A percentile compares a stretch with the other conserved stretches of the same genome.
These are phyloP conservation scores for Earliella scabrosa DNA, from an alignment of 1,284 basidiomycete species.

Conservation along the genomic window DNA sequence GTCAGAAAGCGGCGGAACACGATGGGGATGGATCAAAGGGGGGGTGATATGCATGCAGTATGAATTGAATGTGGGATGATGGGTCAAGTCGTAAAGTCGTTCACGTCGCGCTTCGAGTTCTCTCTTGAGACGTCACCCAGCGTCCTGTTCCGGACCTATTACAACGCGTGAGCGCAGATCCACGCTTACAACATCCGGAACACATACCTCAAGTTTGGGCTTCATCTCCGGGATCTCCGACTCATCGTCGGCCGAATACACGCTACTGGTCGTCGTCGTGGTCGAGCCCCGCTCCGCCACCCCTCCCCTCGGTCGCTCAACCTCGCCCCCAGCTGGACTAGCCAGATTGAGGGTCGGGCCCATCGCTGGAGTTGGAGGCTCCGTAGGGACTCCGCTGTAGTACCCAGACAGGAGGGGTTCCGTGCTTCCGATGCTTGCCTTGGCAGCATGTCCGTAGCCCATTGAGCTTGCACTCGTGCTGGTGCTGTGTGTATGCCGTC, in stretches of 20 bases:
- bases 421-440: slow-evolving; percentile 61
- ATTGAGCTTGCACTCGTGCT: slow-evolving; percentile 28
- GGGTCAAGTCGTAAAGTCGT: slow-evolving; percentile 15
- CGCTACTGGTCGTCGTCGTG: slow-evolving; percentile 13
- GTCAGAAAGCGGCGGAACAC: not conserved
- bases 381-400: slow-evolving; percentile 32
- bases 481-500: slow-evolving; percentile 33
- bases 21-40: not conserved
- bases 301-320: slow-evolving; percentile 44
- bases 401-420: slow-evolving; percentile 63
- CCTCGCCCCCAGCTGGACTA: slow-evolving; percentile 8
- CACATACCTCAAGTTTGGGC: slow-evolving; percentile 15
- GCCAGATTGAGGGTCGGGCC: slow-evolving; percentile 18
- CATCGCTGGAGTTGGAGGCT: slow-evolving; percentile 29
- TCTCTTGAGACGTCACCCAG: slow-evolving; percentile 31
- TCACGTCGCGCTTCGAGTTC: slow-evolving; percentile 12
- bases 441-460: slow-evolving; percentile 45
- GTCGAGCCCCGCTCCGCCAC: not conserved
- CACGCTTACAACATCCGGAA: not conserved
- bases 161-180: not conserved
- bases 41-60: not conserved
- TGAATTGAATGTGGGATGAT: not conserved
- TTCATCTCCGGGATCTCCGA: slow-evolving; percentile 6
- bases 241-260: slow-evolving; percentile 16
- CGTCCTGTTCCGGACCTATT: slow-evolving; percentile 32